These are phyloP conservation scores for Kodamaea hsintzibuensis DNA, from an alignment of 805 yeast genomes.

Conservation along the genomic window DNA sequence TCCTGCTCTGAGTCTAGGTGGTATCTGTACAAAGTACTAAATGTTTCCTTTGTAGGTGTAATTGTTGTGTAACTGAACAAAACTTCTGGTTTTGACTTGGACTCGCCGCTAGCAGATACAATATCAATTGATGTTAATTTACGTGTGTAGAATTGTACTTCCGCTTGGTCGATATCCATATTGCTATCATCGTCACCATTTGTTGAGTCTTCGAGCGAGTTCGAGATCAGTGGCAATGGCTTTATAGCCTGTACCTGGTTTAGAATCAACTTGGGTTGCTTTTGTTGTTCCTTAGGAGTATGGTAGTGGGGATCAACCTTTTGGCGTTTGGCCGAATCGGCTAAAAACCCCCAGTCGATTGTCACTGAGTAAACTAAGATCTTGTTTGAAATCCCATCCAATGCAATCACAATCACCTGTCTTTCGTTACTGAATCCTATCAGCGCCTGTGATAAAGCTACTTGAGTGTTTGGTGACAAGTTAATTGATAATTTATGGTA, in stretches of 20 bases:
- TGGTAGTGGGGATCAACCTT: conserved; percentile 49
- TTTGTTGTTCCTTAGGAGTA: conserved; percentile 48
- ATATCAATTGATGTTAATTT: conserved; percentile 36
- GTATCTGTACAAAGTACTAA: conserved; percentile 31
- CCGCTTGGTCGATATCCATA: conserved; percentile 1
- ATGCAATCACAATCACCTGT: conserved; percentile 43
- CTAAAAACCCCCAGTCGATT: conserved; percentile 59
- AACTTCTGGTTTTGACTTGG: conserved; percentile 46
- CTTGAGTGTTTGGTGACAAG: conserved; percentile 26
- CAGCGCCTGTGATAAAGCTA: conserved; percentile 36
- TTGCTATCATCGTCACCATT: conserved; percentile 19
- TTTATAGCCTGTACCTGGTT: conserved; percentile 33
- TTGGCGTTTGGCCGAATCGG: conserved; percentile 47
- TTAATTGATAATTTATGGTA: conserved; percentile 40
- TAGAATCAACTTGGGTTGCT: conserved; percentile 39
- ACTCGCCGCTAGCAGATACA: conserved; percentile 46
- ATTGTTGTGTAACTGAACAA: conserved; percentile 39
- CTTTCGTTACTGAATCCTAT: conserved; percentile 57
- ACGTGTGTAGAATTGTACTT: conserved; percentile 9
- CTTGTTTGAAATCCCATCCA: conserved; percentile 33
- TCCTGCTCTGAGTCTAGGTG: conserved; percentile 22
- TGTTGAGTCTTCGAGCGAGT: conserved; percentile 9
- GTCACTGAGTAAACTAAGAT: conserved; percentile 44
- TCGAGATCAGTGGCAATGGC: conserved; percentile 22
- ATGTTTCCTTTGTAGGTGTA: conserved; percentile 10